phyloP scores from a whole-genome alignment of 2,329 filamentous ascomycete species.

The Aspergillus ustus region DNA sequence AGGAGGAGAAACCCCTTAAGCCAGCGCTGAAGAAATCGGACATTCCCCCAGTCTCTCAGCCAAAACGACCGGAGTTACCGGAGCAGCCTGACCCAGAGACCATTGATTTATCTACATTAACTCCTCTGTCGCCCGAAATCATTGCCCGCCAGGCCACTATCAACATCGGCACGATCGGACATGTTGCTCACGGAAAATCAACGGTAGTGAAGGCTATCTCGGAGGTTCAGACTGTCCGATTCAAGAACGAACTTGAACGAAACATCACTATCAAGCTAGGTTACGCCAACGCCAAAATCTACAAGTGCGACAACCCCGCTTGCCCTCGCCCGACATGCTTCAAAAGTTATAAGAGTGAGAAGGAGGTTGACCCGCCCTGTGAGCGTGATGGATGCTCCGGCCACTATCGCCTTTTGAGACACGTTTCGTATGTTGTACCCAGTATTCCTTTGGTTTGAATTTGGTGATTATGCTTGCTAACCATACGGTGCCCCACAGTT shows the following conservation, averaged over 20 bases:
- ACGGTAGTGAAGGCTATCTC: conserved; percentile 99
- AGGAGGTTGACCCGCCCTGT: conserved; percentile 95
- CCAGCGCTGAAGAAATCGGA: conserved; percentile 82
- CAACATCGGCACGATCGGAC: conserved; percentile 98
- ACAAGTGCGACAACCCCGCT: conserved; percentile 91
- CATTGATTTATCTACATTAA: conserved; percentile 79
- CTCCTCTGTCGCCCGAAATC: conserved; percentile 90
- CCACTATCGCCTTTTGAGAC: conserved; percentile 84
- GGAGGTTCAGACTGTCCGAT: conserved; percentile 96
- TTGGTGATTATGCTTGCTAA: conserved; percentile 16
- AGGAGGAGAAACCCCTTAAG: conserved; percentile 73
- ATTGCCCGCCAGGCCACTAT: conserved; percentile 98
- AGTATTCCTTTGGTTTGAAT: background rate
- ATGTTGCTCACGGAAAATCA: conserved; percentile 98
- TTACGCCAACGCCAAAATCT: conserved; percentile 99
- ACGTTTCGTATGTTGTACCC: conserved; percentile 71
- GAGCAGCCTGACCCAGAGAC: conserved; percentile 92
- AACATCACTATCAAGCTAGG: conserved; percentile 99
- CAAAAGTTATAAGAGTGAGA: conserved; percentile 97
- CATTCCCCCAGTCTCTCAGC: conserved; percentile 55
- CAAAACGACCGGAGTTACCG: conserved; percentile 71
- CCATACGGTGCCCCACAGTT: conserved; percentile 56
- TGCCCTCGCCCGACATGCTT: conserved; percentile 96
- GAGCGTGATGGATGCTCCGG: conserved; percentile 90
- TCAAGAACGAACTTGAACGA: conserved; percentile 99